Base-by-base conservation (phyloP, 139 green algal species). In the Astrephomene gubernaculifera region DNA sequence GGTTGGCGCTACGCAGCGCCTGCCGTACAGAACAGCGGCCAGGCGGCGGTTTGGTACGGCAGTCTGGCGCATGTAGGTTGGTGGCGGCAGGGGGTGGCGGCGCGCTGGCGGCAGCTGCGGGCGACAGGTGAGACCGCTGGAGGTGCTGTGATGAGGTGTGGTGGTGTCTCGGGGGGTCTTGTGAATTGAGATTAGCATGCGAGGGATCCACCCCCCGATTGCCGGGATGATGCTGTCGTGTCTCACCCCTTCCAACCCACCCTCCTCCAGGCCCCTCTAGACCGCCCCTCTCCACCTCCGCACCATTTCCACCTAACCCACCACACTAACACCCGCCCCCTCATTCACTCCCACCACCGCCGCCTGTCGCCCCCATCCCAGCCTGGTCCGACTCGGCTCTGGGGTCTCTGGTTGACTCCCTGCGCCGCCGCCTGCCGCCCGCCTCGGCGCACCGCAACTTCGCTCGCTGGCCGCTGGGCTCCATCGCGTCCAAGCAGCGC, bases 1-100 rank as follows among this genome's bases (percentile, higher is more conserved):
- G 76, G 76, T 35, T 85, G 79, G 79, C 79, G 79, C 35, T 86
- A 79, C 45, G 65, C 65, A 24, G 45, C 45, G 2, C 24, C 79
- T 43, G 65, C 45, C 35, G 49, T 79, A 27, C 79, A 70, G 49
- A 86, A 86, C 45, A 79, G 65, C 65, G 79, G 65, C 29, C 44
- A 35, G 2, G 21, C 44, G 45, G 79, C 79, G 7, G 27, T 57
- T 12, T 86, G 79, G 78, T 39, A 53, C 12, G 63, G 19, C 1
- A 1, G 4, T 0, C 63, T 84, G 63, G 78, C 78, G 17, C 43
- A 14, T 0, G 63, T 63, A 5, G 43, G 43, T 44, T 84, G 78
- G 78, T 84, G 78, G 78, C 61, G 78, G 9, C 17, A 4, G 19
- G 43, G 9, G 2, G 78, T 84, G 31, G 78, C 78, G 39, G 64